Evolutionary conservation across 1,284 basidiomycete species (phyloP).

Genomic region (Papiliotrema terrestris): DNA sequence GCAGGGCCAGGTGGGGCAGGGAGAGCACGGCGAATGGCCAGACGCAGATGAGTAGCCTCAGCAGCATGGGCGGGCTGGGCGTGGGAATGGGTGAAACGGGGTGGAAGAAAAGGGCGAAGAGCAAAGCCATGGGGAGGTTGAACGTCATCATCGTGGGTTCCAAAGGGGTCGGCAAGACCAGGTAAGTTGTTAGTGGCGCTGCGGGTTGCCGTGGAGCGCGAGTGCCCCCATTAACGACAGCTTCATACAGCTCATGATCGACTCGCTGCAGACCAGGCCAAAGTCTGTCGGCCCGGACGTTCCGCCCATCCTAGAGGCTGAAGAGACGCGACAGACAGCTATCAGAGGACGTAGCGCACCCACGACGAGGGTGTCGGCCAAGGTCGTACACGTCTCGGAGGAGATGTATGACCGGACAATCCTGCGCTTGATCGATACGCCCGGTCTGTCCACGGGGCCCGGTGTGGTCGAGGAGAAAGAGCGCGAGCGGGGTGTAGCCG

Average conservation of each 20-base stretch:
- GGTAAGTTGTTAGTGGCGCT: slow-evolving; percentile 11
- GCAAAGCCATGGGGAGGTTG: slow-evolving; percentile 21
- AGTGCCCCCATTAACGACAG: background rate
- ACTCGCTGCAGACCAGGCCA: background rate
- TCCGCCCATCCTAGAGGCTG: background rate
- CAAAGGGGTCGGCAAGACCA: slow-evolving; percentile 38
- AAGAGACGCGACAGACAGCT: too few species aligned
- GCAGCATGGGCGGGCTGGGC: background rate
- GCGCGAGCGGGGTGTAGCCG: slow-evolving; percentile 28
- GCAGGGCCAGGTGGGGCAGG: slow-evolving; percentile 1
- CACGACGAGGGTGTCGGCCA: slow-evolving; percentile 9
- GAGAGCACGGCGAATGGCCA: background rate
- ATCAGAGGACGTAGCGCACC: too few species aligned
- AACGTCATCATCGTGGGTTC: slow-evolving; percentile 41
- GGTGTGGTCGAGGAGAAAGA: slow-evolving; percentile 10
- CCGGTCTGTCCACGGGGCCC: slow-evolving; percentile 29
- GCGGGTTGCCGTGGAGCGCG: background rate
- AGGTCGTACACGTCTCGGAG: background rate
- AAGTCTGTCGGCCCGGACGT: background rate
- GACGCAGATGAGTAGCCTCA: background rate
- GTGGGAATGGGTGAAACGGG: background rate
- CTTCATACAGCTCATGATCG: background rate
- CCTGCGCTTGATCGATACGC: slow-evolving; percentile 38
- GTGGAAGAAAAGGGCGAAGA: slow-evolving; percentile 17
- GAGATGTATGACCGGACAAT: slow-evolving; percentile 15